A percentile compares a stretch with the other conserved stretches of the same genome.
phyloP scores from a whole-genome alignment of 2,329 filamentous ascomycete species.

The Alternaria gaisen region DNA sequence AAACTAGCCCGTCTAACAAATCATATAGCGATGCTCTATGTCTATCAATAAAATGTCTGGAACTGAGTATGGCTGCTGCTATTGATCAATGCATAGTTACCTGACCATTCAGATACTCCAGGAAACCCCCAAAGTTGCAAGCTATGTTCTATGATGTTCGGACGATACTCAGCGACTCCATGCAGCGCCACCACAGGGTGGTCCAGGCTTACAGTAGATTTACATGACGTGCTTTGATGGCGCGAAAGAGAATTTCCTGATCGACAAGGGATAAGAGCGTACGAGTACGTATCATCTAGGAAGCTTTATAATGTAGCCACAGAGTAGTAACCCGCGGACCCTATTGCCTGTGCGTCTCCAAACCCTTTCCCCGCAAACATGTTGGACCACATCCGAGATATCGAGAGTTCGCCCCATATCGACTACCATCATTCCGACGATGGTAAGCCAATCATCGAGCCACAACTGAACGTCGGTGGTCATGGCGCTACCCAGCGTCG shows the following conservation, averaged over 20 bases:
- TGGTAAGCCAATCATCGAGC: slow-evolving; percentile 25
- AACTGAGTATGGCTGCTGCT: neutral
- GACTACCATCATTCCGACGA: slow-evolving; percentile 19
- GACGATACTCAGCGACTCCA: neutral
- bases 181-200: slow-evolving; percentile 9
- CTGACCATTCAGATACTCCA: neutral
- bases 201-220: slow-evolving; percentile 22
- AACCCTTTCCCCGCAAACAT: slow-evolving; percentile 2
- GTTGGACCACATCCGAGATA: slow-evolving; percentile 21
- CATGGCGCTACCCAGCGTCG: slow-evolving; percentile 31
- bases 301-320: slow-evolving; percentile 12
- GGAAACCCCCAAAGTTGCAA: neutral
- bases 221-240: slow-evolving; percentile 30
- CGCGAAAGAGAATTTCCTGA: slow-evolving; percentile 24
- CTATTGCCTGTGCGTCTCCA: slow-evolving; percentile 5
- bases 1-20: neutral
- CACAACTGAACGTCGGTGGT: slow-evolving; percentile 29
- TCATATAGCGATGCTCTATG: neutral
- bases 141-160: neutral
- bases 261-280: neutral
- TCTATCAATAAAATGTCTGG: neutral
- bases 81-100: neutral
- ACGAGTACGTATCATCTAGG: neutral
- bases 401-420: slow-evolving; percentile 21
- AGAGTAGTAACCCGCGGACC: neutral